Evolutionary conservation across 73 alveolate genomes (phyloP), one percentile per base, ranked within the genome.

Genomic region (Paramecium biaurelia): DNA sequence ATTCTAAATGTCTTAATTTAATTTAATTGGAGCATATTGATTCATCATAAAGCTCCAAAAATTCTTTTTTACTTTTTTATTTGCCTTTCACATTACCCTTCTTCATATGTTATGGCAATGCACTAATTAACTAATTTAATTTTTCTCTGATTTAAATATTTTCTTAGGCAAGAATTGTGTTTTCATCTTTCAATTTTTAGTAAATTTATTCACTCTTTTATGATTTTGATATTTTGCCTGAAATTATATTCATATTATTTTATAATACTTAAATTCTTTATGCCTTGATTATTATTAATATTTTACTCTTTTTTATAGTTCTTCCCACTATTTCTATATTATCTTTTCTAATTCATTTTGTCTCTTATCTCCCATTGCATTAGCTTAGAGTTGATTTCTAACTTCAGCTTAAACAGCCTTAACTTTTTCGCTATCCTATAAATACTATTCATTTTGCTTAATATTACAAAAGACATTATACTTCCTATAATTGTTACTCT

Each of bases 81-180:
- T 32, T 30, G 15, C 47, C 47, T 15, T 67, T 67, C 24, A 67
- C 23, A 30, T 20, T 32, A 0, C 47, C 34, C 59, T 74, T 74
- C n/a, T 38, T 74, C 87, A 74, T 32, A 21, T 28, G 37, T 34
- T 74, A 74, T 12, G 87, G 87, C 7, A 74, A 30, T 74, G 87
- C 56, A 74, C 47, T 32, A 14, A 38, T 38, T 38, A 74, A 34
- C n/a, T 74, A 20, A 35, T 74, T 74, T 37, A 74, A 35, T 74
- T 74, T 74, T 43, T 74, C 87, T 38, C 87, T 74, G 0, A 74
- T 74, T 74, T 74, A 74, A 30, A 74, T 74, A 34, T 74, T 74
- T 20, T 74, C 87, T 74, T 74, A 74, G 8, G 87, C 87, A 2
- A 74, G 18, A 3, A 38, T 3, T 4, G 87, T 74, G 11, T 74